Evolutionary conservation across 1,284 basidiomycete species (phyloP).

Genomic region (Vanrija sp.): DNA sequence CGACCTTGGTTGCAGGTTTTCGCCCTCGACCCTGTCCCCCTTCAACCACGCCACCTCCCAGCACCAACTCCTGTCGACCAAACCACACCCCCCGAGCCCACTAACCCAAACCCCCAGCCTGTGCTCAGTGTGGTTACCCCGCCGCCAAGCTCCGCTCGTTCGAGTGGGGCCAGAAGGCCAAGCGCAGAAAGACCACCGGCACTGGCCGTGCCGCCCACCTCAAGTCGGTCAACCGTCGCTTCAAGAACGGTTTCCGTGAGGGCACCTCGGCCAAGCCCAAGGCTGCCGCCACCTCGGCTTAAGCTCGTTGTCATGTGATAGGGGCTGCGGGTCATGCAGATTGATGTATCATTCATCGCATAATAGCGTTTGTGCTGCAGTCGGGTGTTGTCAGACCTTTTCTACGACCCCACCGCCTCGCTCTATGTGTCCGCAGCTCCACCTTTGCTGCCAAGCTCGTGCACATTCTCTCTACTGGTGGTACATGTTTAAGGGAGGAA

Average conservation of each 20-base stretch:
- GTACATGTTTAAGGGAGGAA: slow-evolving; percentile 5
- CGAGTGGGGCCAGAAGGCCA: slow-evolving; percentile 98
- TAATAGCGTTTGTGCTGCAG: background rate
- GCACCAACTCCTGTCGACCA: no score
- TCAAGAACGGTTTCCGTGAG: slow-evolving; percentile 94
- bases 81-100: no score
- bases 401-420: background rate
- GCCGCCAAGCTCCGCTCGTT: slow-evolving; percentile 91
- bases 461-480: background rate
- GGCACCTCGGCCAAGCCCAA: slow-evolving; percentile 61
- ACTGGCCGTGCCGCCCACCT: slow-evolving; percentile 95
- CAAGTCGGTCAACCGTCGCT: slow-evolving; percentile 82
- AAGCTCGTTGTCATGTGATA: slow-evolving; percentile 10
- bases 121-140: slow-evolving; percentile 94
- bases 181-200: slow-evolving; percentile 96
- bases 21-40: no score
- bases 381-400: background rate
- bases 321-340: slow-evolving; percentile 4
- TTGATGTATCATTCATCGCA: slow-evolving; percentile 6
- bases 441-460: background rate
- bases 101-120: slow-evolving; percentile 57
- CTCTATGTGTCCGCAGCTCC: background rate
- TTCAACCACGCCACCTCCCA: no score
- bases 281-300: slow-evolving; percentile 48
- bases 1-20: no score